Evolutionary conservation across 306 rosid genomes (phyloP).

Genomic region (Erythrophleum fordii): DNA sequence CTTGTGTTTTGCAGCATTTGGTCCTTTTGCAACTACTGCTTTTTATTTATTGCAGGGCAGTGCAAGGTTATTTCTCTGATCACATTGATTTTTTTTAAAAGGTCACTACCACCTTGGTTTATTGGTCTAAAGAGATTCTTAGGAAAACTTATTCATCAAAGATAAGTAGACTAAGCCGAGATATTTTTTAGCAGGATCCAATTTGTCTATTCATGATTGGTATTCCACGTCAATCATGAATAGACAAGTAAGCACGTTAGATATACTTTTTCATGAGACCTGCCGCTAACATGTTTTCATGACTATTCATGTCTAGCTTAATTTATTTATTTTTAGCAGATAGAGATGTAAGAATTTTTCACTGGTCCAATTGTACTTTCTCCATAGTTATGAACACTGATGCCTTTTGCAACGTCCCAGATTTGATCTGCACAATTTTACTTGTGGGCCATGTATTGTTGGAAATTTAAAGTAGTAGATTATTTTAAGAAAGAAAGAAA

Average conservation of each 20-base stretch:
- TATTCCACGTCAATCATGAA: no score
- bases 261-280: no score
- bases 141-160: no score
- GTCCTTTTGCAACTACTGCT: slow-evolving; percentile 84
- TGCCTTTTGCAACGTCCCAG: neutral
- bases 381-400: neutral
- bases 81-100: neutral
- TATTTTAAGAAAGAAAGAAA: no score
- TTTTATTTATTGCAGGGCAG: slow-evolving; percentile 83
- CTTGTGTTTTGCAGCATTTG: slow-evolving; percentile 91
- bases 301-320: neutral
- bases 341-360: neutral
- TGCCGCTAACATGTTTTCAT: no score
- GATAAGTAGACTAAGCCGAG: neutral
- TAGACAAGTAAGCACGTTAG: neutral
- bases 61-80: slow-evolving; percentile 59
- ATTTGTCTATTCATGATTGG: neutral
- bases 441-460: neutral
- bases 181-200: neutral
- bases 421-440: neutral
- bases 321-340: neutral
- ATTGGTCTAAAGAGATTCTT: neutral
- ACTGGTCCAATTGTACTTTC: neutral
- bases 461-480: no score
- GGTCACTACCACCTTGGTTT: neutral